Evolutionary conservation across 1,139 yeast species (phyloP), one percentile per base, ranked within the genome.

Genomic region (Fermentozyma sake): DNA sequence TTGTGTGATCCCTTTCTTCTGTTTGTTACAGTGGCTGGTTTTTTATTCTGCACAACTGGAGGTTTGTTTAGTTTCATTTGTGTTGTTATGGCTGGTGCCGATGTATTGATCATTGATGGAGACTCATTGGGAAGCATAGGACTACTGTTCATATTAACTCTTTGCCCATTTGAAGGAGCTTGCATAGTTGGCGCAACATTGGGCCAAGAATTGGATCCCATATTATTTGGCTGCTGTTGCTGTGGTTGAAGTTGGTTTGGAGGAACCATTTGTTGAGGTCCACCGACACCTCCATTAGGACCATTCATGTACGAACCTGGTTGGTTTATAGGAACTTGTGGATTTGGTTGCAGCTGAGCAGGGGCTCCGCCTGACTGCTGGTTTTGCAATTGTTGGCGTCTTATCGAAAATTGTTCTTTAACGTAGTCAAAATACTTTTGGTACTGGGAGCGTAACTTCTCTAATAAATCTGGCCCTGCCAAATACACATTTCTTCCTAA

Each of bases 351-450:
- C 12, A 23, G 31, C 27, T 28, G 39, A 20, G 36, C 12, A 6
- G 21, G 14, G 42, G 10, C 34, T 37, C 16, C 29, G 26, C 24
- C 22, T 16, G 33, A 38, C 18, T 35, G 55, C 24, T 49, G 55
- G 17, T 42, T 47, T 23, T 46, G 48, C 29, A 49, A 39, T 28
- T 58, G 65, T 28, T 58, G 67, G 32, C 62, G 54, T 35, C 68
- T 50, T n/a, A 42, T 33, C 12, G 50, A 49, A 30, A 66, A 50
- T 34, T 65, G 71, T 25, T 62, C 69, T 38, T 76, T 76, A 33
- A 85, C 87, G 52, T 75, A 81, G 33, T 76, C 77, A 55, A 83
- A 78, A 48, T 81, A 85, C 46, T 79, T 75, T 34, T 78, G 81
- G 37, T 83, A 78, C 44, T 85, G 94, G 27, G 68, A 61, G 36